phyloP scores from a whole-genome alignment of 164 flowering plant species.

The Litsea cubeba region DNA sequence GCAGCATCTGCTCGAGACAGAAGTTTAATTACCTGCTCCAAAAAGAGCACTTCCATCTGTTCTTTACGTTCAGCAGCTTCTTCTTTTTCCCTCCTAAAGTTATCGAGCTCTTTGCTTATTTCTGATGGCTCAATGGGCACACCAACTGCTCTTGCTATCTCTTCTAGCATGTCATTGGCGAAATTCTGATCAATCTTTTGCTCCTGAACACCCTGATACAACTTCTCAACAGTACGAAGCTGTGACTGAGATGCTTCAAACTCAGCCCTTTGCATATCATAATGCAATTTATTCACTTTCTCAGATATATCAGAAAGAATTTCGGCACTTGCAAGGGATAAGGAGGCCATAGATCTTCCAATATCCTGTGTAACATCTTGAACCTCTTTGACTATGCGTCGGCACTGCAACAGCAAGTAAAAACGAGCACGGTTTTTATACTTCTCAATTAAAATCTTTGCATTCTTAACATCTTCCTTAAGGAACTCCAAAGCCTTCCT shows the following conservation, averaged over 20 bases:
- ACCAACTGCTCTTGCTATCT: conserved; percentile 65
- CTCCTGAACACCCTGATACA: conserved; percentile 48
- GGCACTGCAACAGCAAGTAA: conserved; percentile 54
- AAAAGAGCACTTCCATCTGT: conserved; percentile 51
- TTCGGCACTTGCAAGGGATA: conserved; percentile 56
- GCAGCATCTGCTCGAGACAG: conserved; percentile 75
- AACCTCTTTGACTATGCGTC: conserved; percentile 57
- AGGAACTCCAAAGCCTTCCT: conserved; percentile 49
- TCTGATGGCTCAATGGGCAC: conserved; percentile 61
- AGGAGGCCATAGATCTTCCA: conserved; percentile 50
- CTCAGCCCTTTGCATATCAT: conserved; percentile 71
- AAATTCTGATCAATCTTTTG: conserved; percentile 54
- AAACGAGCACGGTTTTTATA: conserved; percentile 56
- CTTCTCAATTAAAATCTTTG: conserved; percentile 55
- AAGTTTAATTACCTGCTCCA: conserved; percentile 62
- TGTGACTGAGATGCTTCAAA: conserved; percentile 50
- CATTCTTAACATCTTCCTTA: conserved; percentile 52
- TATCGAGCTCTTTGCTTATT: conserved; percentile 55
- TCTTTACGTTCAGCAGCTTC: conserved; percentile 59
- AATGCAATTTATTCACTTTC: conserved; percentile 47
- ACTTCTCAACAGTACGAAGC: conserved; percentile 50
- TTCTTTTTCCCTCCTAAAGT: conserved; percentile 56
- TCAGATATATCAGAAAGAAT: conserved; percentile 52
- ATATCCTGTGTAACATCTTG: conserved; percentile 59
- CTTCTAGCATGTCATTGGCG: conserved; percentile 66